Percentiles rank a stretch among this genome's conserved stretches.
phyloP scores from a whole-genome alignment of 2,329 filamentous ascomycete genomes.

The Neofusicoccum parvum region DNA sequence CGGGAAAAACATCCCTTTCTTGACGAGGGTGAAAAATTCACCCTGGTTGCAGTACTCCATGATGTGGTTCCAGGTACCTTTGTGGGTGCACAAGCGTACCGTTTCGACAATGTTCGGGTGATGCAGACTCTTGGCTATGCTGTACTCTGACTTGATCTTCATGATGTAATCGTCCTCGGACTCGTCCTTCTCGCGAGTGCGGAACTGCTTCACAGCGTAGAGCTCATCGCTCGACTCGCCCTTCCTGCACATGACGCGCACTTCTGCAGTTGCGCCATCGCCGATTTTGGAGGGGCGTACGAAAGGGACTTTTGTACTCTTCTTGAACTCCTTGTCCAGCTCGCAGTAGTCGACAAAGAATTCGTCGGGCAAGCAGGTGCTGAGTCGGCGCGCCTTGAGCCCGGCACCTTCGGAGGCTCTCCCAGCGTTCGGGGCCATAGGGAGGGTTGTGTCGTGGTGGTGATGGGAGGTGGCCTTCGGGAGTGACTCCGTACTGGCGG shows the following conservation, averaged over 20 bases:
- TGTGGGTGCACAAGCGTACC: constrained; percentile 70
- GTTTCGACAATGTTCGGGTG: constrained; percentile 89
- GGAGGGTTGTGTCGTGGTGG: constrained; percentile 32
- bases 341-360: constrained; percentile 72
- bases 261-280: constrained; percentile 80
- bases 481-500: constrained; percentile 40
- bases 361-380: constrained; percentile 71
- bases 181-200: constrained; percentile 70
- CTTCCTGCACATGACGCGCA: constrained; percentile 75
- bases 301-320: constrained; percentile 66
- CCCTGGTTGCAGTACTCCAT: constrained; percentile 90
- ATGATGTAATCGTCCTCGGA: constrained; percentile 75
- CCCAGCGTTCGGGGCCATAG: constrained; percentile 22
- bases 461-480: constrained; percentile 26
- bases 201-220: constrained; percentile 87
- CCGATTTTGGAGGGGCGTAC: constrained; percentile 75
- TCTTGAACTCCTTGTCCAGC: constrained; percentile 65
- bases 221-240: constrained; percentile 62
- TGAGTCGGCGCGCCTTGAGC: constrained; percentile 77
- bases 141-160: constrained; percentile 90
- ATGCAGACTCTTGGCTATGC: constrained; percentile 79
- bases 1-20: constrained; percentile 48
- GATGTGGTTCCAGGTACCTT: constrained; percentile 81
- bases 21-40: constrained; percentile 75
- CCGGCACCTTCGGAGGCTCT: constrained; percentile 69